phyloP scores from a whole-genome alignment of 306 rosid species.

The Cucumis sativus region DNA sequence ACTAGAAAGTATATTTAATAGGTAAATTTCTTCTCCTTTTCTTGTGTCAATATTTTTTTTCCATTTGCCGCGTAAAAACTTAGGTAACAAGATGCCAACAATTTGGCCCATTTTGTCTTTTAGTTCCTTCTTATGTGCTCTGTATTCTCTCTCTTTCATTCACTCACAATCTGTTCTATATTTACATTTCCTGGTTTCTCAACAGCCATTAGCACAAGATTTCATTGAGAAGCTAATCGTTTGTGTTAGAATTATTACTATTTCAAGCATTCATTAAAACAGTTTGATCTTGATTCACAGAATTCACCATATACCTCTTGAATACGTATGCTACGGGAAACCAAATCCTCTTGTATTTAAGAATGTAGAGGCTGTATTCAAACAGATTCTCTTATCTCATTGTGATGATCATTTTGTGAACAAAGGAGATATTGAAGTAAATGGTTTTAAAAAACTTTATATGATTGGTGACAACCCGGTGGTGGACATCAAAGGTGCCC shows the following conservation, averaged over 20 bases:
- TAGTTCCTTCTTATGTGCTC: not conserved
- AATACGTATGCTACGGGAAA: conserved; percentile 64
- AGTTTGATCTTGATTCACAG: conserved; percentile 27
- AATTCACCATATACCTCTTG: conserved; percentile 36
- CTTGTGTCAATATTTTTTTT: not conserved
- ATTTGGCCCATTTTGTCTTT: not conserved
- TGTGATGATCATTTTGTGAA: conserved; percentile 6
- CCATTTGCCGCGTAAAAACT: not conserved
- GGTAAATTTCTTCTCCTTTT: conserved; percentile 22
- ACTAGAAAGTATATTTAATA: conserved; percentile 65
- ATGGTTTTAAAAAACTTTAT: conserved; percentile 48
- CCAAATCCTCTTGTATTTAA: conserved; percentile 72
- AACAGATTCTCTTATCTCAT: conserved; percentile 16
- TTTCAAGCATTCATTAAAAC: not conserved
- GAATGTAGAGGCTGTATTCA: conserved; percentile 57
- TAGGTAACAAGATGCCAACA: not conserved
- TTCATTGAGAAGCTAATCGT: not conserved
- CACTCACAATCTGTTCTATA: not conserved
- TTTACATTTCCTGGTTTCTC: not conserved
- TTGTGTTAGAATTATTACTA: not conserved
- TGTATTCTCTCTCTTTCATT: not conserved
- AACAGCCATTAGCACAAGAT: not conserved
- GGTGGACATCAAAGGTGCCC: conserved; percentile 77
- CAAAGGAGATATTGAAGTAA: conserved; percentile 15
- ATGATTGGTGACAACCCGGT: conserved; percentile 92